Evolutionary conservation across 352 stramenopile genomes (phyloP).

Genomic region (Globisporangium nagaii): DNA sequence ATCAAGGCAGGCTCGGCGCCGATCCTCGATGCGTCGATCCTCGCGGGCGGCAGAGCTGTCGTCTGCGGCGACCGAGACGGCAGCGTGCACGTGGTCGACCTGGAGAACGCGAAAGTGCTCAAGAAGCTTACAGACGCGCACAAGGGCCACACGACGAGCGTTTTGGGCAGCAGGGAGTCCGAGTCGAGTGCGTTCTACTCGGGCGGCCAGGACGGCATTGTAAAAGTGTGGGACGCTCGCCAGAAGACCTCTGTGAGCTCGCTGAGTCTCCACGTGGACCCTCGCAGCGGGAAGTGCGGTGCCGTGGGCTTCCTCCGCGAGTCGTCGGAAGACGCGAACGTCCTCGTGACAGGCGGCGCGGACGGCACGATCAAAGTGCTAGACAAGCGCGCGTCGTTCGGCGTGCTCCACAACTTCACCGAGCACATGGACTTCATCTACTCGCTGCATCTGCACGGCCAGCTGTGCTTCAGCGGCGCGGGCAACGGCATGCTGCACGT

Average conservation of each 20-base stretch:
- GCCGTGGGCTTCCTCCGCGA: constrained; percentile 67
- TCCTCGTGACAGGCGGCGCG: constrained; percentile 63
- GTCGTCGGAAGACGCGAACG: constrained; percentile 31
- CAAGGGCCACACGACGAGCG: constrained; percentile 58
- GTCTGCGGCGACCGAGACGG: constrained; percentile 65
- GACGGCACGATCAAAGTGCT: constrained; percentile 77
- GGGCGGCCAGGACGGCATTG: constrained; percentile 73
- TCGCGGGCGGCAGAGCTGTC: constrained; percentile 15
- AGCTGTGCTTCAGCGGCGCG: constrained; percentile 77
- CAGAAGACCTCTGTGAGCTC: constrained; percentile 24
- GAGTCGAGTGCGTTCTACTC: constrained; percentile 35
- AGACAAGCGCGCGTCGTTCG: constrained; percentile 54
- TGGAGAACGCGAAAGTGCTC: constrained; percentile 35
- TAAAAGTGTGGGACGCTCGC: constrained; percentile 71
- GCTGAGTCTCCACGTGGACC: constrained; percentile 53
- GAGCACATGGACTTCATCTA: constrained; percentile 89
- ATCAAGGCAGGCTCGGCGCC: constrained; percentile 52
- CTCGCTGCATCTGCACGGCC: constrained; percentile 50
- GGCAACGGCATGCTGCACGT: constrained; percentile 85
- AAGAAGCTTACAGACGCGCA: constrained; percentile 40
- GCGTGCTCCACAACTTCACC: constrained; percentile 43
- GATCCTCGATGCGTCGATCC: constrained; percentile 52
- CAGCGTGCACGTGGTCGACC: constrained; percentile 58
- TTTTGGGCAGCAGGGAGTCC: constrained; percentile 29
- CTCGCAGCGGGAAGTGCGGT: constrained; percentile 49